Evolutionary conservation across 345 rosid species (phyloP).

Genomic region (Punica granatum): DNA sequence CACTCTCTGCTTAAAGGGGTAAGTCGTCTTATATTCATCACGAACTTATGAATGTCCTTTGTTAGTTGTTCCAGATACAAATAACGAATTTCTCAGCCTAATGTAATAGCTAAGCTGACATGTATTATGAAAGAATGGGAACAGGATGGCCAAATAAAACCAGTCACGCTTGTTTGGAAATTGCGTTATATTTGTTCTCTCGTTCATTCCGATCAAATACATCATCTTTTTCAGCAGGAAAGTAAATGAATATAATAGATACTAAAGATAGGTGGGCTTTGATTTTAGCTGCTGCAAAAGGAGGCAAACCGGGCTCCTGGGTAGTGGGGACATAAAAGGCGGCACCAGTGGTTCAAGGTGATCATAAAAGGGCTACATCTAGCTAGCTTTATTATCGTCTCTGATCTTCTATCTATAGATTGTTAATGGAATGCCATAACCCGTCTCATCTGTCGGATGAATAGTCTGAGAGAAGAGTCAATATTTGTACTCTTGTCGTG

Average conservation of each 20-base stretch:
- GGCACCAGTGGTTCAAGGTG: slow-evolving; percentile 76
- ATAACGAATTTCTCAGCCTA: neutral
- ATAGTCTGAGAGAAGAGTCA: neutral
- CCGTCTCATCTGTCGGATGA: neutral
- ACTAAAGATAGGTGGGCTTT: neutral
- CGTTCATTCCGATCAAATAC: neutral
- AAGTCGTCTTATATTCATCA: slow-evolving; percentile 1
- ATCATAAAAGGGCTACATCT: slow-evolving; percentile 71
- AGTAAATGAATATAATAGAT: neutral
- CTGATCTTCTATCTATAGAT: slow-evolving; percentile 63
- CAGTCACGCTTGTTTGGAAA: neutral
- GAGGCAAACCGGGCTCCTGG: slow-evolving; percentile 56
- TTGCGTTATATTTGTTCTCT: neutral
- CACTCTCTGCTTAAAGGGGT: slow-evolving; percentile 82
- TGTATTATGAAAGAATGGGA: neutral
- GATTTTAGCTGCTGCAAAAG: slow-evolving; percentile 64
- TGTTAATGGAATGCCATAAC: slow-evolving; percentile 20
- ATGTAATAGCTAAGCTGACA: neutral
- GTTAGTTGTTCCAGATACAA: neutral
- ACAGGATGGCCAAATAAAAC: neutral
- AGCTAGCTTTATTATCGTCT: slow-evolving; percentile 67
- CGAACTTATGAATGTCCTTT: too few relatives aligned
- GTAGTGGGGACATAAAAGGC: slow-evolving; percentile 65
- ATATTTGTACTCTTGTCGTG: neutral
- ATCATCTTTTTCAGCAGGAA: neutral